Evolutionary conservation across 306 rosid species (phyloP), one percentile per base, ranked within the genome.

Genomic region (Corylus americana): DNA sequence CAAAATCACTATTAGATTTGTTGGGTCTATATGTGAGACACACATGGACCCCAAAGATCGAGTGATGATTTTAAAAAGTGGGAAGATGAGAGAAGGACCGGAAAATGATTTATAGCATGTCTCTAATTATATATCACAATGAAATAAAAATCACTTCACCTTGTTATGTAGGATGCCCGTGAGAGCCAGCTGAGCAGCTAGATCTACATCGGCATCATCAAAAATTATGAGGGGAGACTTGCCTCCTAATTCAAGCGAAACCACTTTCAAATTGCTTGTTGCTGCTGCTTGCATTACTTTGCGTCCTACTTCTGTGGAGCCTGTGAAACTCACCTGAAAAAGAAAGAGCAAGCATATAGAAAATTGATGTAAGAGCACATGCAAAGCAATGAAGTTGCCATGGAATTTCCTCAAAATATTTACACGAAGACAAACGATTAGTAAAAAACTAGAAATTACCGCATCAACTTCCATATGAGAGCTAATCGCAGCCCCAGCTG

Each of bases 181-280:
- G 39, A 94, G 91, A 17, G 98, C 98, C 54, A 94, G 92, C 1
- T 88, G 87, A 44, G 85, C 72, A 62, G 98, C 98, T 82, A 80
- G 83, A 47, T 92, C 79, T 0, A 89, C 20, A 78, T 92, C 93
- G 66, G 93, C 97, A 75, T 94, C 98, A 18, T 94, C 94, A 71
- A 94, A 92, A 17, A 94, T 79, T 8, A 94, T 5, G 44, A 94
- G 76, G 10, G 98, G 98, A 27, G 98, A 94, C 81, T 94, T 94
- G 77, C 98, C 98, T 75, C 98, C 97, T 86, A 94, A 82, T 79
- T 94, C 98, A 59, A 94, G 92, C 31, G 94, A 92, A 42, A 94
- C 90, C 27, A 83, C 73, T 82, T 94, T 94, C 85, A 94, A 78
- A 76, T 94, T 94, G 81, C 98, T 94, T 55, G 3, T 79, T 44